Evolutionary conservation across 345 rosid genomes (phyloP).

Genomic region (Bruguiera sexangula): DNA sequence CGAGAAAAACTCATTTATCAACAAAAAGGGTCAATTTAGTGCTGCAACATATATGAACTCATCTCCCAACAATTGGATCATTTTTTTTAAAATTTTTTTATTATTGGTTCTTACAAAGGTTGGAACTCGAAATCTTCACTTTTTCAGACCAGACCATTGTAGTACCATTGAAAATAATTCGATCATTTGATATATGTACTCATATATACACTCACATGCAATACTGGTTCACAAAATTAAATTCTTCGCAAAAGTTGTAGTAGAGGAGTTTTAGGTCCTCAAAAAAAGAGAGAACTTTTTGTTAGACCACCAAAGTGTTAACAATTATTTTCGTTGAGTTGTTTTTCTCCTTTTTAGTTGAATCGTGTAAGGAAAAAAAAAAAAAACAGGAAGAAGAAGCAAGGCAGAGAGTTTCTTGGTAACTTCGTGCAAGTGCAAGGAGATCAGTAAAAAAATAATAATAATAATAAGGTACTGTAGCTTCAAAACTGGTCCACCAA

Average conservation of each 20-base stretch:
- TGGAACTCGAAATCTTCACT: too few relatives aligned
- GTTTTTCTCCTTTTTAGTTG: neutral
- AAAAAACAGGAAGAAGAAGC: neutral
- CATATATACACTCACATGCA: neutral
- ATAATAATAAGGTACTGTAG: neutral
- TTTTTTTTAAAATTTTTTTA: too few relatives aligned
- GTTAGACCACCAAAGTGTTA: neutral
- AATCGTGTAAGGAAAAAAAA: neutral
- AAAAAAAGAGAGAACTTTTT: neutral
- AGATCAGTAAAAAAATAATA: constrained; percentile 9
- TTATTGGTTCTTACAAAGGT: too few relatives aligned
- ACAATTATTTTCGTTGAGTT: too few relatives aligned
- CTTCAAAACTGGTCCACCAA: constrained; percentile 32
- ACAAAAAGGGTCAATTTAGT: too few relatives aligned
- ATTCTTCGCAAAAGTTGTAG: neutral
- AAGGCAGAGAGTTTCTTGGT: constrained; percentile 26
- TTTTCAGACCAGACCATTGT: too few relatives aligned
- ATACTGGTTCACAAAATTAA: neutral
- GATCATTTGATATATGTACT: too few relatives aligned
- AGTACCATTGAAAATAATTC: too few relatives aligned
- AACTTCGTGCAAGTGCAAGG: constrained; percentile 23
- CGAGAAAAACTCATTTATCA: neutral
- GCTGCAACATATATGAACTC: constrained; percentile 5
- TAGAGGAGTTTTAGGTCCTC: neutral
- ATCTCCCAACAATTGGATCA: too few relatives aligned